Evolutionary conservation across 805 yeast species (phyloP), one percentile per base, ranked within the genome.

Genomic region (Starmera dryadoides): DNA sequence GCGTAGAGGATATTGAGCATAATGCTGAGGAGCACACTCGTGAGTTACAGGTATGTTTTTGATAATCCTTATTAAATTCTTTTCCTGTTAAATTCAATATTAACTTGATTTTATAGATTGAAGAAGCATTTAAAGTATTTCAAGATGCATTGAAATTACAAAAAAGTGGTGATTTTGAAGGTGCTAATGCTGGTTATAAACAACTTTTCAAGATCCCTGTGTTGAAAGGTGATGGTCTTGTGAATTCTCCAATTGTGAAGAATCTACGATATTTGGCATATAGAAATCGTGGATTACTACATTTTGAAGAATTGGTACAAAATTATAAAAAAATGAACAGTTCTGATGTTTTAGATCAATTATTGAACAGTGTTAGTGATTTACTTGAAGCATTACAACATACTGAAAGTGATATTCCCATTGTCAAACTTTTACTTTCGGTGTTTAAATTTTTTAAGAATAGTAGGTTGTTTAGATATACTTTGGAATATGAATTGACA

Each of bases 1-100:
- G 74, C 31, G 91, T 83, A 41, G 94, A 85, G 53, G 86, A 83
- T 37, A 61, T 73, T 5, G 62, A 61, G 16, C 66, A 75, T 28
- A 91, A 86, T 46, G 83, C 81, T 26, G 96, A 89, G 46, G 91
- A 87, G 46, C 95, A 88, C 52, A 83, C 97, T 1, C 68, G 96
- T 35, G 99, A 93, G 56, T 66, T 91, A 19, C 97, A 91, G 51
- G 75, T 76, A 32, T 11, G 57, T 44, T 17, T 5, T 15, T n/a
- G n/a, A 6, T 33, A 2, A 38, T 40, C 15, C 16, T 19, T 17
- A n/a, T 12, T 18, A 16, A 5, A 20, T 17, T 17, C 14, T 4
- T 30, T 30, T 12, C 6, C 14, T 18, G 12, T 17, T 17, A 3
- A 17, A 16, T 16, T 16, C 33, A 18, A 10, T 22, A 18, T 10